Conservation (phyloP, 768 basidiomycete species). For the Tricholoma saponaceum region DNA sequence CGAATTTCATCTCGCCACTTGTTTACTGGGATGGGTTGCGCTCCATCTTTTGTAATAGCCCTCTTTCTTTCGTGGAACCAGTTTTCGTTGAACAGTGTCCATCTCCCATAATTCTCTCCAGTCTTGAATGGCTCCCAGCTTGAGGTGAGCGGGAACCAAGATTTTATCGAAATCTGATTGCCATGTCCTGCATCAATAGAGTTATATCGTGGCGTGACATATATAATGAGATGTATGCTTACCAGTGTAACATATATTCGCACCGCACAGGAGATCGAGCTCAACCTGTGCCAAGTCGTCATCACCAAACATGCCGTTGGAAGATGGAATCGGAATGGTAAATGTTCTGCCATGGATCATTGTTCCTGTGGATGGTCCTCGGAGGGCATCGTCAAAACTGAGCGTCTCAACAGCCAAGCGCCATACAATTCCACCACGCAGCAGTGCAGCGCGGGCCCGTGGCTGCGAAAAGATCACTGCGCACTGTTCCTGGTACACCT, state of each 20-base stretch:
- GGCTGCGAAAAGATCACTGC: conserved; percentile 4
- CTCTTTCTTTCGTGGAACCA: background rate
- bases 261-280: conserved; percentile 12
- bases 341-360: background rate
- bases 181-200: background rate
- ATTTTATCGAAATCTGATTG: conserved; percentile 5
- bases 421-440: conserved; percentile 12
- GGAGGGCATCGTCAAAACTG: conserved; percentile 6
- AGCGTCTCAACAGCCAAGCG: conserved; percentile 5
- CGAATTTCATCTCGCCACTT: background rate
- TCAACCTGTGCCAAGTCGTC: conserved; percentile 10
- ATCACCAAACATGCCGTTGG: conserved; percentile 8
- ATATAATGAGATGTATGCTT: background rate
- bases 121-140: background rate
- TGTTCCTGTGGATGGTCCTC: conserved; percentile 7
- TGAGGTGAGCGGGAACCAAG: conserved; percentile 14
- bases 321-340: background rate
- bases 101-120: background rate
- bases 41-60: background rate
- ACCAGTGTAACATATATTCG: conserved; percentile 10
- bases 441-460: conserved; percentile 9
- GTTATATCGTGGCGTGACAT: background rate
- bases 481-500: conserved; percentile 1
- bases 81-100: background rate
- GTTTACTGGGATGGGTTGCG: background rate